Evolutionary conservation across 495 filamentous ascomycete species (phyloP), one percentile per base, ranked within the genome.

Genomic region (Articulospora tetracladia): DNA sequence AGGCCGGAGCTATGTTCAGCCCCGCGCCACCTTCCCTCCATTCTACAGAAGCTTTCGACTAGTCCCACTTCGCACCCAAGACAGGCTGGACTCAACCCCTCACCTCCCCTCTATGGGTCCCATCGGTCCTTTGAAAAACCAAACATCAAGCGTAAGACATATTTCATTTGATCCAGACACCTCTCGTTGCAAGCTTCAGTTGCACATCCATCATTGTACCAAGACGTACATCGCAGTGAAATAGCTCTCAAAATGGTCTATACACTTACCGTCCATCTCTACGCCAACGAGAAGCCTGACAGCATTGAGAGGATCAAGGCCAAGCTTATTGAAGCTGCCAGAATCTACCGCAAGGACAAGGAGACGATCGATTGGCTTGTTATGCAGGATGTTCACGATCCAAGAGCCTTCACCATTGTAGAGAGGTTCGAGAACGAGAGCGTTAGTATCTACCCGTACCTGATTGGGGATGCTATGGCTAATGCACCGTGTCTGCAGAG

Each of bases 281-380:
- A 83, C 71, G 83, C 85, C 41, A 89, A 89, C 64, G 70, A 84
- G 56, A 78, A 84, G 64, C 66, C 74, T 26, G 77, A 80, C 59
- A 77, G 74, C 71, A 85, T 88, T 74, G 70, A 72, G 62, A 86
- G 85, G 72, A 71, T 89, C 25, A 79, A 83, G 68, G 78, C 78
- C 23, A 89, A 88, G 74, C 80, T 89, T 59, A 77, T 85, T 68
- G 85, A 89, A 67, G 86, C 85, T 15, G 81, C 80, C 8, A 74
- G 77, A 61, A 76, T 87, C 30, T 88, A 87, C 73, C 80, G 78
- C 52, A 76, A 85, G 63, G 85, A 88, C 73, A 81, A 82, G 68
- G 86, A 88, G 76, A 86, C 83, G 0, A 65, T 87, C 55, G 78
- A 79, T 19, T 89, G 86, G 85, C 81, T 83, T 70, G 83, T 86